Percentiles rank a stretch among this genome's conserved stretches.
Conservation (phyloP, 257 asterid genomes). For the Thymus mandschuricus region DNA sequence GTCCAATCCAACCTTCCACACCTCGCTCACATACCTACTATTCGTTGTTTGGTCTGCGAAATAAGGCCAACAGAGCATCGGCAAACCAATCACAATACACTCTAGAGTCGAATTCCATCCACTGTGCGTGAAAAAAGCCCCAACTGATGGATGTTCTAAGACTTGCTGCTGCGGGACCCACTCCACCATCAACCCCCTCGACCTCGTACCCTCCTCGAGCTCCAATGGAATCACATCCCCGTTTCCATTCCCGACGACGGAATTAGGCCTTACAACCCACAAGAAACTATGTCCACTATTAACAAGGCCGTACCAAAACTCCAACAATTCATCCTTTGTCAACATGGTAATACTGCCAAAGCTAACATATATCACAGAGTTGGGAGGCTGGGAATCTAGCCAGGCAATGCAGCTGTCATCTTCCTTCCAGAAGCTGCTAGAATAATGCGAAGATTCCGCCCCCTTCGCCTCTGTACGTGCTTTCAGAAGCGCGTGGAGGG, state of each 20-base stretch:
- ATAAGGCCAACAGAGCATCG: slow-evolving; percentile 42
- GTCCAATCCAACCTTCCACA: slow-evolving; percentile 64
- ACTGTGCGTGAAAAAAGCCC: slow-evolving; percentile 56
- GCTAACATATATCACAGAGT: slow-evolving; percentile 48
- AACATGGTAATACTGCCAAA: slow-evolving; percentile 41
- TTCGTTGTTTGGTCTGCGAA: slow-evolving; percentile 49
- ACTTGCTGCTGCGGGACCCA: slow-evolving; percentile 66
- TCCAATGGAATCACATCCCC: slow-evolving; percentile 30
- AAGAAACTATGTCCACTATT: slow-evolving; percentile 46
- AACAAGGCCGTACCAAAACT: slow-evolving; percentile 57
- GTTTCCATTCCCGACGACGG: slow-evolving; percentile 23
- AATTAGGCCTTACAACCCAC: slow-evolving; percentile 60
- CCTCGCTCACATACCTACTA: slow-evolving; percentile 58
- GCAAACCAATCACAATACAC: slow-evolving; percentile 35
- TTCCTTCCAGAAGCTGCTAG: slow-evolving; percentile 46
- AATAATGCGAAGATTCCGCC: slow-evolving; percentile 18
- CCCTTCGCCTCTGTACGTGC: slow-evolving; percentile 5
- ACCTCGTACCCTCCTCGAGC: slow-evolving; percentile 29
- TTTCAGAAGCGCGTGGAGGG: slow-evolving; percentile 51
- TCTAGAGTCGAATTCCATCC: slow-evolving; percentile 43
- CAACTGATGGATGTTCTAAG: slow-evolving; percentile 40
- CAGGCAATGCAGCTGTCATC: slow-evolving; percentile 42
- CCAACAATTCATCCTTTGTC: slow-evolving; percentile 42
- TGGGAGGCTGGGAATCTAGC: slow-evolving; percentile 42
- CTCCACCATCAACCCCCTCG: slow-evolving; percentile 46